Conservation (phyloP, 352 stramenopile species). For the Labyrinthula sp. region DNA sequence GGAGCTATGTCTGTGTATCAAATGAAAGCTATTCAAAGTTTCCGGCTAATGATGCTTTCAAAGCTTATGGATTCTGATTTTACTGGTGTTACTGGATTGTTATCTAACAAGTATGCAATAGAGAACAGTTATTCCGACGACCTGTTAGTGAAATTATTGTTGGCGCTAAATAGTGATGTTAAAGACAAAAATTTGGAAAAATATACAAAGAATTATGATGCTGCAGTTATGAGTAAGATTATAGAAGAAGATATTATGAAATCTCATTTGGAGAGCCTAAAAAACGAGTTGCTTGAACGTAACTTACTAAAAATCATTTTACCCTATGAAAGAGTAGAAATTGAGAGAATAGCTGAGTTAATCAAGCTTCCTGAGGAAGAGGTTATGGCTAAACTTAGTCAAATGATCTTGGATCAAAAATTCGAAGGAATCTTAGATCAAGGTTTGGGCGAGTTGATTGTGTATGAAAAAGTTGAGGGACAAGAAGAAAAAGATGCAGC, state of each 20-base stretch:
- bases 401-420: conserved; percentile 99
- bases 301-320: conserved; percentile 99
- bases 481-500: conserved; percentile 15
- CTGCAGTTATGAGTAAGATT: conserved; percentile 34
- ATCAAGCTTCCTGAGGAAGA: conserved; percentile 72
- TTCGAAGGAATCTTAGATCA: conserved; percentile 95
- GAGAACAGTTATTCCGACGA: conserved; percentile 84
- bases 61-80: conserved; percentile 33
- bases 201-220: conserved; percentile 66
- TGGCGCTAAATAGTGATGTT: conserved; percentile 75
- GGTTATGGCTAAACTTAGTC: conserved; percentile 71
- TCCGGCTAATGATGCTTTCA: conserved; percentile 29
- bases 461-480: conserved; percentile 38
- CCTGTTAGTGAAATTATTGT: conserved; percentile 86
- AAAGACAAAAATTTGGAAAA: conserved; percentile 71
- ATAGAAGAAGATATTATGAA: conserved; percentile 59
- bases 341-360: conserved; percentile 79
- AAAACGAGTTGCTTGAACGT: conserved; percentile 88
- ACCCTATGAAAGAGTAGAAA: conserved; percentile 64
- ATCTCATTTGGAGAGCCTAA: conserved; percentile 81
- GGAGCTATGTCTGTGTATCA: no score
- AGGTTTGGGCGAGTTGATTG: conserved; percentile 90
- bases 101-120: conserved; percentile 81
- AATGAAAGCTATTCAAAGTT: conserved; percentile 6
- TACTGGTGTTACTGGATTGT: conserved; percentile 74